Percentiles rank a stretch among this genome's conserved stretches.
These are phyloP conservation scores for Aspergillus cavernicola DNA, from an alignment of 495 filamentous ascomycete genomes.

Conservation along the genomic window DNA sequence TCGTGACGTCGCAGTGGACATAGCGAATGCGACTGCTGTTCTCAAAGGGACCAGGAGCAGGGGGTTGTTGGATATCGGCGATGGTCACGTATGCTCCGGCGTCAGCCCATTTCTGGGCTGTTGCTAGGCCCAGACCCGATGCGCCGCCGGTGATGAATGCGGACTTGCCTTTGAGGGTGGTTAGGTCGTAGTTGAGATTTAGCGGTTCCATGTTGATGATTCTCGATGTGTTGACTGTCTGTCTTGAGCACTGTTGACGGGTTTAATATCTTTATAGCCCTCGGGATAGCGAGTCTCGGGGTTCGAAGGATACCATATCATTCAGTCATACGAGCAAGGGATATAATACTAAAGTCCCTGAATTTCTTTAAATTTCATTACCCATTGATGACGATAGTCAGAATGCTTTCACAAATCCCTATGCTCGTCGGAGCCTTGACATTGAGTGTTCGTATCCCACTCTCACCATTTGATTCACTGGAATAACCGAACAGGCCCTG, in stretches of 20 bases:
- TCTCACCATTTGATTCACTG: too few relatives aligned
- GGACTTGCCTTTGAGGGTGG: neutral
- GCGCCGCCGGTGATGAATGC: constrained; percentile 1
- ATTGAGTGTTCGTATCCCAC: too few relatives aligned
- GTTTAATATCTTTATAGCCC: neutral
- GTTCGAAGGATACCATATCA: too few relatives aligned
- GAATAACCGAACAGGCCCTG: too few relatives aligned
- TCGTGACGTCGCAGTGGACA: neutral
- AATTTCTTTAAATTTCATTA: too few relatives aligned
- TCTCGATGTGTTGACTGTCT: neutral
- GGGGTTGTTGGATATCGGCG: neutral
- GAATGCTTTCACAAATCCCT: too few relatives aligned
- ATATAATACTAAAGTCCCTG: neutral
- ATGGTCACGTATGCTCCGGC: neutral
- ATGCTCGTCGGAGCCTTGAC: too few relatives aligned
- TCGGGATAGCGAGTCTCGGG: neutral
- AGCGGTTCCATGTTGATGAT: neutral
- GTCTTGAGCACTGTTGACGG: too few relatives aligned
- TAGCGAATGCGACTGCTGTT: neutral
- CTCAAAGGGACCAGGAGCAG: too few relatives aligned
- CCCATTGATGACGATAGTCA: too few relatives aligned
- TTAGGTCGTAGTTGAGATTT: neutral
- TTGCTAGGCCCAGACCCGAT: neutral
- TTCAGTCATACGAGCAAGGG: too few relatives aligned
- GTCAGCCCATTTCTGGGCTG: neutral